Conservation (phyloP, 2,329 filamentous ascomycete species). For the Fusarium sp. region DNA sequence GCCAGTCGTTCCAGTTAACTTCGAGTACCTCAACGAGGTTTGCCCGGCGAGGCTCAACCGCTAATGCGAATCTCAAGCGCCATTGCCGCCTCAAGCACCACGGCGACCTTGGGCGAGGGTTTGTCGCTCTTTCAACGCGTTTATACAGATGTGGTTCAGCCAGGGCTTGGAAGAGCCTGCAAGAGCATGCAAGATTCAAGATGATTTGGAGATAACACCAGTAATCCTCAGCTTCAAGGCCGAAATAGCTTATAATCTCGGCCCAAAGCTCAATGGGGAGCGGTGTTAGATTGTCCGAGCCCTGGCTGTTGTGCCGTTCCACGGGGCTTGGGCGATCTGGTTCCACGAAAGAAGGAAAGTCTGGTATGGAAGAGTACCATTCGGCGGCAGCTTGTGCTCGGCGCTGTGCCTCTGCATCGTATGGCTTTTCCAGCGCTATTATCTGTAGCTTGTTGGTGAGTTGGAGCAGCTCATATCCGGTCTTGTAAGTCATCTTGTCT, state of each 20-base stretch:
- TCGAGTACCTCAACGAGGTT: conserved; percentile 7
- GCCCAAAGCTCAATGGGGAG: no score
- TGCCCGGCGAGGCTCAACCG: conserved; percentile 14
- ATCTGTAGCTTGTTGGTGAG: neutral
- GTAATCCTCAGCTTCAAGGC: no score
- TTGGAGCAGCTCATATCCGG: neutral
- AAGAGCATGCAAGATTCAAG: conserved; percentile 5
- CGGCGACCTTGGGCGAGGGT: conserved; percentile 4
- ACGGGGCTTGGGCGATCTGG: no score
- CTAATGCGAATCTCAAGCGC: conserved; percentile 6
- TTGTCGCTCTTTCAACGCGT: no score
- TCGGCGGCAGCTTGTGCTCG: no score
- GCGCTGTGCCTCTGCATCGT: conserved; percentile 8
- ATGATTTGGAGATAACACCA: neutral
- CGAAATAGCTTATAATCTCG: no score
- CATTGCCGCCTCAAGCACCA: neutral
- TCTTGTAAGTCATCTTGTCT: neutral
- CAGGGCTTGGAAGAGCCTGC: neutral
- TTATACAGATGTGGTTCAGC: conserved; percentile 15
- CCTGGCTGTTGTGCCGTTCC: no score
- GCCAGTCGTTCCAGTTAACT: neutral
- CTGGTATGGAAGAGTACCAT: no score
- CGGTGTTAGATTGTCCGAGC: no score
- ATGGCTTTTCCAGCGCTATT: neutral
- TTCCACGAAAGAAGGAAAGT: no score